Evolutionary conservation across 768 basidiomycete species (phyloP), one percentile per base, ranked within the genome.

Genomic region (Suillus tomentosus): DNA sequence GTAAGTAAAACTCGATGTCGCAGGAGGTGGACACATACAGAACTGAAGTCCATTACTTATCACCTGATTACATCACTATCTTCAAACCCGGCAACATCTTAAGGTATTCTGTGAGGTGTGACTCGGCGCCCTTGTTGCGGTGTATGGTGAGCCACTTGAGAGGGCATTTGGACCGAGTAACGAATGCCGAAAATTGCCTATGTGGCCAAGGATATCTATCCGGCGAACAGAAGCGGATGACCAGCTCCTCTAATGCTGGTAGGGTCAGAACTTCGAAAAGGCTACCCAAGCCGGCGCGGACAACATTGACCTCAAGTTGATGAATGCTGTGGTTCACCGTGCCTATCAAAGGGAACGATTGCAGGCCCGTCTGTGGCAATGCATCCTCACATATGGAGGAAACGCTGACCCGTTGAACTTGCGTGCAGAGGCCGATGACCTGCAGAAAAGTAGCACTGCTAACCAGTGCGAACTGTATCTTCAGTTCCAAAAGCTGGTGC

Each of bases 201-300:
- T 76, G 74, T 1, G 74, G 74, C 74, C 74, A 76, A 3, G 51
- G 34, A 22, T 76, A 68, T 37, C 68, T 69, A 40, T 74, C 75
- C 11, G 71, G 71, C 47, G 67, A 72, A 27, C 72, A 75, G 51
- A 77, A 76, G 31, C 71, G 74, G 7, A 76, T 54, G 24, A 77
- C 74, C 34, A 76, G 66, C 34, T 77, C 76, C 22, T 76, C 72
- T 31, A 76, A 69, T 13, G 67, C 68, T 14, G 74, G 74, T 36
- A 76, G 56, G 0, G 67, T 66, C 37, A 76, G 65, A 0, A 64
- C 64, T 42, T 34, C 40, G 2, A 76, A 70, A 11, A 76, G 47
- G 1, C 17, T 24, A 37, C 64, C 70, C 7, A 76, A 67, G 34
- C 73, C 71, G 4, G 68, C 70, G 14, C 69, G 69, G 31, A 73